Conservation (phyloP, 2,329 filamentous ascomycete genomes). For the Penicillium sp. region DNA sequence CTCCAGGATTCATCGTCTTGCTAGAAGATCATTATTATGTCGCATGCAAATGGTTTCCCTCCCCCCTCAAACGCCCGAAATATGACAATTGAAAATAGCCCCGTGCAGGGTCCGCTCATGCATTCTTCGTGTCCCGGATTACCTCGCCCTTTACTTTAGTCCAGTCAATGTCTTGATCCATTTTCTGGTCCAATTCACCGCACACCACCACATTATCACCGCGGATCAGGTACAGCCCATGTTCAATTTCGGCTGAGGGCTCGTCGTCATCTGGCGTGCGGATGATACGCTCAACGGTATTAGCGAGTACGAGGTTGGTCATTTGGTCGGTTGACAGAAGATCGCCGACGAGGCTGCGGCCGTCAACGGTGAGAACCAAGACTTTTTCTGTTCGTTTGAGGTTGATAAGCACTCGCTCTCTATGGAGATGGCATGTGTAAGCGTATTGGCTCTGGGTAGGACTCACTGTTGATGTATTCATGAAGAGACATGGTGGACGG, state of each 20-base stretch:
- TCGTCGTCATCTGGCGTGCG: slow-evolving; percentile 80
- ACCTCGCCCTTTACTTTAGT: slow-evolving; percentile 79
- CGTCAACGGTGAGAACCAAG: slow-evolving; percentile 86
- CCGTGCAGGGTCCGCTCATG: slow-evolving; percentile 37
- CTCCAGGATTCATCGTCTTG: slow-evolving; percentile 2
- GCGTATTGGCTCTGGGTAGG: background rate
- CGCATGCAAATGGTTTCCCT: slow-evolving; percentile 10
- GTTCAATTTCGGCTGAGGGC: slow-evolving; percentile 72
- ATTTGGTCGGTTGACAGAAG: slow-evolving; percentile 84
- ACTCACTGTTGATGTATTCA: slow-evolving; percentile 55
- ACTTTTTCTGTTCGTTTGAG: slow-evolving; percentile 69
- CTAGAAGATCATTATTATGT: slow-evolving; percentile 10
- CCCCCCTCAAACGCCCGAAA: slow-evolving; percentile 5
- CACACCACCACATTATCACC: slow-evolving; percentile 93
- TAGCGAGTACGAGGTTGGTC: slow-evolving; percentile 85
- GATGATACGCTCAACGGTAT: slow-evolving; percentile 87
- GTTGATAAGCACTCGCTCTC: slow-evolving; percentile 2
- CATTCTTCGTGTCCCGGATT: slow-evolving; percentile 82
- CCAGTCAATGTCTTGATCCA: slow-evolving; percentile 93
- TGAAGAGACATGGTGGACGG: slow-evolving; percentile 52
- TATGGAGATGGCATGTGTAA: background rate
- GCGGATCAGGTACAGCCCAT: slow-evolving; percentile 87
- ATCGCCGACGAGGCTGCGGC: slow-evolving; percentile 78
- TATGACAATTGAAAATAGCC: slow-evolving; percentile 4
- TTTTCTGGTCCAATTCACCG: slow-evolving; percentile 81